Evolutionary conservation across 306 rosid genomes (phyloP), one percentile per base, ranked within the genome.

Genomic region (Ceratonia siliqua): DNA sequence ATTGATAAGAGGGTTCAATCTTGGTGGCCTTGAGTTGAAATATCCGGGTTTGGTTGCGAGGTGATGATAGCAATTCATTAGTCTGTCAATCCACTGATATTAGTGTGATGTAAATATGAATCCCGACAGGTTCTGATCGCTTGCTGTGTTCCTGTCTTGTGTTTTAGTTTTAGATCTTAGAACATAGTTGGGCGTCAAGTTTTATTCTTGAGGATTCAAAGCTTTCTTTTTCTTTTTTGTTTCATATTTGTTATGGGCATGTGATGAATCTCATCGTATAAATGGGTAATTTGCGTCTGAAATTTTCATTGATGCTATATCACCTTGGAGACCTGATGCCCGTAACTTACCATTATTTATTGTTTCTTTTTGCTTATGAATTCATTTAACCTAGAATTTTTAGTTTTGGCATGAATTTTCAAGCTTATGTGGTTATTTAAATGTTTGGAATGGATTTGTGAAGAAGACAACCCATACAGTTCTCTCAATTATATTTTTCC

Each of bases 101-200:
- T 20, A 2, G 76, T 68, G 74, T 91, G 97, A 86, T 85, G 98
- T 82, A 79, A 46, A 45, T 8, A 21, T 91, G 97, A 86, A 93
- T 91, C 92, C 83, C 97, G 98, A 93, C 96, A 93, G 96, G 98
- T 84, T 93, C 97, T 77, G 96, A 91, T 91, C 91, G 91, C 89
- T 55, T n/a, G n/a, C 46, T 24, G 0, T 22, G 3, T 11, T 21
- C 50, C 27, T 20, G 2, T 18, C 8, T n/a, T 6, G 0, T 0
- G 24, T 42, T 41, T 24, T 35, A 3, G 12, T 27, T 35, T 27
- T 30, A 24, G 62, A n/a, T 24, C 10, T 59, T 22, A 2, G 38
- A 11, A 11, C 5, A 1, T 21, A 3, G 30, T 62, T 62, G 2
- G 4, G 68, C 0, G 22, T 70, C 18, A 1, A 20, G 4, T 30